Evolutionary conservation across 2,329 filamentous ascomycete species (phyloP).

Genomic region (Nectriaceae sp.): DNA sequence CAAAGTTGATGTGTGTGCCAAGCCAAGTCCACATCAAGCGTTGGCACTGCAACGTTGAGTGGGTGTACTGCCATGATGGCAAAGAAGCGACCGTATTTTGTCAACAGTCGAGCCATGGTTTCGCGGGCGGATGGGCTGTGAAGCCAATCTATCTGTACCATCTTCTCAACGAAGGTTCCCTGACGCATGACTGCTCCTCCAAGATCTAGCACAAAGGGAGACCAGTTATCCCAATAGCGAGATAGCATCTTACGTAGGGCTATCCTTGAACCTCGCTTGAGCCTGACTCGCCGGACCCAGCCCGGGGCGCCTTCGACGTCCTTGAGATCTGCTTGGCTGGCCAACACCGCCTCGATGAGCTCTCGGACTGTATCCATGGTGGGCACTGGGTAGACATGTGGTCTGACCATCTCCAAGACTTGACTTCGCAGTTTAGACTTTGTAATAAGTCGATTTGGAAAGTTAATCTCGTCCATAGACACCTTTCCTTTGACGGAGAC

Average conservation of each 20-base stretch:
- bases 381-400: conserved; percentile 23
- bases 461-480: conserved; percentile 39
- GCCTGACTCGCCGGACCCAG: background rate
- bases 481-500: conserved; percentile 14
- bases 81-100: conserved; percentile 63
- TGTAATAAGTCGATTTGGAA: conserved; percentile 60
- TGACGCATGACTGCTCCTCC: conserved; percentile 44
- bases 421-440: conserved; percentile 43
- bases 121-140: conserved; percentile 61
- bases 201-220: conserved; percentile 40
- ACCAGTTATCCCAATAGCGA: conserved; percentile 43
- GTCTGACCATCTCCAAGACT: conserved; percentile 42
- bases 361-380: conserved; percentile 54
- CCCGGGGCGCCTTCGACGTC: too few relatives aligned
- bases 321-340: conserved; percentile 22
- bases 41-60: conserved; percentile 58
- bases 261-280: background rate
- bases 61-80: conserved; percentile 52
- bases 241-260: conserved; percentile 36
- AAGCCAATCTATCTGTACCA: conserved; percentile 55
- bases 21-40: conserved; percentile 68
- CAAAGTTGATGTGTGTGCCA: conserved; percentile 77
- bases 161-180: conserved; percentile 40
- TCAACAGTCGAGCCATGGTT: conserved; percentile 61
- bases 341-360: conserved; percentile 50